Evolutionary conservation across 1,284 basidiomycete species (phyloP).

Genomic region (Paramarasmius palmivorus): DNA sequence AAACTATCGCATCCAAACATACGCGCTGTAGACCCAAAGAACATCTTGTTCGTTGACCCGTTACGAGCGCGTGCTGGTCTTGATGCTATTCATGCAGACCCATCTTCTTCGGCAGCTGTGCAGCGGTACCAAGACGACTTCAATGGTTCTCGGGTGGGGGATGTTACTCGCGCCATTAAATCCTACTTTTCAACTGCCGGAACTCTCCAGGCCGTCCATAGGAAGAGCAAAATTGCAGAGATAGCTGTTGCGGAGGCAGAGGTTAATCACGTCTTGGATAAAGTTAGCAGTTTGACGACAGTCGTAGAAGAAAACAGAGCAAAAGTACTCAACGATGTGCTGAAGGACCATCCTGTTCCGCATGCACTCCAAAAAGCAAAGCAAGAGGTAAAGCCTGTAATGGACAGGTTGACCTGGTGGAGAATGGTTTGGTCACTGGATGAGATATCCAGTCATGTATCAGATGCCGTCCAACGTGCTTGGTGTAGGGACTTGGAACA

Average conservation of each 20-base stretch:
- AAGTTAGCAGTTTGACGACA: not conserved
- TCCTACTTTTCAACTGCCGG: conserved; percentile 28
- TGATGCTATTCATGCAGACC: conserved; percentile 42
- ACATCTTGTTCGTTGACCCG: conserved; percentile 56
- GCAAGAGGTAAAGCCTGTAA: conserved; percentile 49
- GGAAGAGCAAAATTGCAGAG: not conserved
- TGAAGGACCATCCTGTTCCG: conserved; percentile 44
- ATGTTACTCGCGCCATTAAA: conserved; percentile 42
- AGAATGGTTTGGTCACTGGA: conserved; percentile 69
- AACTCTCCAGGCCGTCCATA: conserved; percentile 18
- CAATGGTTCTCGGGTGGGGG: conserved; percentile 54
- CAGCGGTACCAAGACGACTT: conserved; percentile 67
- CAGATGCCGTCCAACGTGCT: conserved; percentile 46
- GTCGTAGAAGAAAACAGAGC: conserved; percentile 18
- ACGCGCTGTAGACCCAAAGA: not conserved
- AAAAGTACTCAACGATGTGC: not conserved
- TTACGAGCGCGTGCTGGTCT: conserved; percentile 55
- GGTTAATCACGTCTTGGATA: not conserved
- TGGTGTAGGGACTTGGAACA: conserved; percentile 72
- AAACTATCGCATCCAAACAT: conserved; percentile 11
- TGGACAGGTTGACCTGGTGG: conserved; percentile 68
- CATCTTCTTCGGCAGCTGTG: conserved; percentile 47
- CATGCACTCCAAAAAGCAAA: conserved; percentile 50
- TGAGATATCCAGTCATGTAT: conserved; percentile 64
- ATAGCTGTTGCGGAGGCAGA: not conserved